phyloP scores from a whole-genome alignment of 2,329 filamentous ascomycete species.

The Ophiostoma himal-ulmi region DNA sequence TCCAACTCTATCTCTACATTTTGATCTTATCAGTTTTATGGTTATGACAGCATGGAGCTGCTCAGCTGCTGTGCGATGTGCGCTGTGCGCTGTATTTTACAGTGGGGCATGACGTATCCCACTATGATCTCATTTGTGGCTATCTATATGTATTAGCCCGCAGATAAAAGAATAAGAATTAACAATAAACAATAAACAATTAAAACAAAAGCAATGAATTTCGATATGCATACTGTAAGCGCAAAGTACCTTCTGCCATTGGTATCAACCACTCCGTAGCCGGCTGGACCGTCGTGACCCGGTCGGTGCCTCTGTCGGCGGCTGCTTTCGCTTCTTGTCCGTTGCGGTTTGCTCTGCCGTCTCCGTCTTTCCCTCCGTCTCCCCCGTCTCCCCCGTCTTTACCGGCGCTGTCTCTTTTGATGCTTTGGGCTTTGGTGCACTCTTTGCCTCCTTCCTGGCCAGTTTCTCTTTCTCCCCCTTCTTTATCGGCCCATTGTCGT shows the following conservation, averaged over 20 bases:
- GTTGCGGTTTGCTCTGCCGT: not conserved
- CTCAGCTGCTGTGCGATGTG: not conserved
- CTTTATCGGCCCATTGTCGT: not conserved
- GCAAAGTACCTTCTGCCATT: too few species aligned
- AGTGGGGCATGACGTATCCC: constrained; percentile 11
- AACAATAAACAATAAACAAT: not conserved
- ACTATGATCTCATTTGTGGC: not conserved
- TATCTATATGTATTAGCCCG: too few species aligned
- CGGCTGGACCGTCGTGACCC: constrained; percentile 23
- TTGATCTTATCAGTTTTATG: not conserved
- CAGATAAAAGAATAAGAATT: not conserved
- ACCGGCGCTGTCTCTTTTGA: not conserved
- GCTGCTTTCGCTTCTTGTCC: constrained; percentile 15
- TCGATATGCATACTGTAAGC: too few species aligned
- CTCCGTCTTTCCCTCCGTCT: not conserved
- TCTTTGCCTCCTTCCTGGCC: not conserved
- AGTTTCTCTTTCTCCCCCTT: constrained; percentile 1
- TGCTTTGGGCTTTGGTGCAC: not conserved
- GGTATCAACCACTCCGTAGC: not conserved
- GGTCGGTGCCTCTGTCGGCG: not conserved
- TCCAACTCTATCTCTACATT: not conserved
- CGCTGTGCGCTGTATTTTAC: not conserved
- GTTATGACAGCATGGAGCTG: not conserved
- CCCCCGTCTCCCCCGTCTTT: not conserved
- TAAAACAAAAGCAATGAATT: not conserved